Evolutionary conservation across 257 asterid genomes (phyloP), one percentile per base, ranked within the genome.

Genomic region (Penstemon davidsonii): DNA sequence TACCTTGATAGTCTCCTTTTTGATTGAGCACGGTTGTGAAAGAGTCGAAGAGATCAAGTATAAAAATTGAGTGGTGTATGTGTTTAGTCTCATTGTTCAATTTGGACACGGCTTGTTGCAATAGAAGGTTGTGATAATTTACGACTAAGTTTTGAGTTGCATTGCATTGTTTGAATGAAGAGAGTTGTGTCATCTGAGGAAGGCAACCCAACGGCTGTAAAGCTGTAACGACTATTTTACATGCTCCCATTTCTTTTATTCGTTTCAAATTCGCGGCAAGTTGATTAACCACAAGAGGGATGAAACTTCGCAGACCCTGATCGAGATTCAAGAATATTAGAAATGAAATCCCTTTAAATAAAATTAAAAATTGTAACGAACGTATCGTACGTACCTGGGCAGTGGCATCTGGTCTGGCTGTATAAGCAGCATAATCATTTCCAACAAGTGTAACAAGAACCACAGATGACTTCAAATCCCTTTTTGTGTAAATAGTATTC

Each of bases 201-300:
- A 92, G 97, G 70, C 98, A 92, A 4, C 98, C 97, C 55, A 92
- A n/a, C 0, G 98, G 98, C 67, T 83, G 76, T 73, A 92, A 74
- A 2, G 86, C 64, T 25, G 95, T 75, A 41, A 88, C 91, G 0
- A 71, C 88, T 37, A 92, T 78, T 64, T 79, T 90, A 7, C 63
- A 81, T 0, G 91, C 95, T 13, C 97, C 98, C 4, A 86, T 43
- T 0, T 42, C 52, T 0, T 68, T 69, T 3, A 92, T 68, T 4
- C 85, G 76, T 49, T 67, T 68, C 63, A 90, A 39, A 78, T 88
- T 78, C 64, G 60, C 15, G 3, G 62, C 77, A 0, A 92, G 81
- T 73, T 92, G 91, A 18, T 66, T 81, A 0, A 90, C 59, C 85
- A 90, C 96, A 1, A 11, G 53, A 19, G 84, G 64, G 42, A 88